Percentiles rank a stretch among this genome's conserved stretches.
These are phyloP conservation scores for Xylaria arbuscula DNA, from an alignment of 2,329 filamentous ascomycete genomes.

Conservation along the genomic window DNA sequence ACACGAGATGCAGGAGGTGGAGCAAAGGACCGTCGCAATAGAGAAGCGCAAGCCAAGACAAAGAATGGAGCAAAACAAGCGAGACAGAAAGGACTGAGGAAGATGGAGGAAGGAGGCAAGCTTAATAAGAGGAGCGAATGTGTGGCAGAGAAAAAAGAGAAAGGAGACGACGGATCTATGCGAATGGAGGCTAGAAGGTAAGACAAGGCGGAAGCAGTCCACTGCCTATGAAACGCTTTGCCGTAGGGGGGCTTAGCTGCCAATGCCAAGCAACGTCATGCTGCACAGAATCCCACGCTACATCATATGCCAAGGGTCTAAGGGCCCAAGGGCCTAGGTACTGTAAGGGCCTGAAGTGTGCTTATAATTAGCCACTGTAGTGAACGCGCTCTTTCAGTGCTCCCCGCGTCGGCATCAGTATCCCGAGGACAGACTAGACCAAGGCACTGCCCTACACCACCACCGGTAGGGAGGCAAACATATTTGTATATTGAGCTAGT, in stretches of 20 bases:
- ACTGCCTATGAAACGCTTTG: constrained; percentile 14
- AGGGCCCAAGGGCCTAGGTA: too few species aligned
- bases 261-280: constrained; percentile 3
- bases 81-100: neutral
- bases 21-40: constrained; percentile 12
- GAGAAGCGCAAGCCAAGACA: constrained; percentile 5
- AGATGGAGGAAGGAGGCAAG: neutral
- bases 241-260: constrained; percentile 4
- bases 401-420: too few species aligned
- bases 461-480: too few species aligned
- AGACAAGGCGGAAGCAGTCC: neutral
- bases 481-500: too few species aligned
- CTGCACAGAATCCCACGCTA: neutral
- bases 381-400: too few species aligned
- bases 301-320: too few species aligned
- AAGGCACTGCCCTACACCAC: too few species aligned
- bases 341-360: neutral
- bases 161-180: constrained; percentile 1
- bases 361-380: neutral
- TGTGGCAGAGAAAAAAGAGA: neutral
- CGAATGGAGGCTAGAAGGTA: neutral
- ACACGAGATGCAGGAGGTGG: constrained; percentile 4
- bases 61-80: constrained; percentile 1
- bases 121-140: neutral
- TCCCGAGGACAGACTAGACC: too few species aligned